These are phyloP conservation scores for Cylindrodendrum hubeiense DNA, from an alignment of 2,329 filamentous ascomycete species.

Conservation along the genomic window DNA sequence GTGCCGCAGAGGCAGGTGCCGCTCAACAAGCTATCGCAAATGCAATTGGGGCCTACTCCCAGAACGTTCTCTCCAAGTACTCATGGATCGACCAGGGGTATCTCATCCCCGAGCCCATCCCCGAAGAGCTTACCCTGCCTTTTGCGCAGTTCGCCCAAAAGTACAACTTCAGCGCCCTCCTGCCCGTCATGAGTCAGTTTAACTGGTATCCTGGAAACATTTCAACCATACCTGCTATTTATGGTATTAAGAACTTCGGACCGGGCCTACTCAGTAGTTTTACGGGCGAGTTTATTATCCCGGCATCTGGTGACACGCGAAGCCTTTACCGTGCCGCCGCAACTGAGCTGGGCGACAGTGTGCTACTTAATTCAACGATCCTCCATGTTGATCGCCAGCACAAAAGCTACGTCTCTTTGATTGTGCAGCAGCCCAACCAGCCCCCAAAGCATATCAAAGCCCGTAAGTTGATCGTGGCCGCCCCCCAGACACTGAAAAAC, in stretches of 20 bases:
- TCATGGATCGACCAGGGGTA: constrained; percentile 39
- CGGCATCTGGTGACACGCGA: constrained; percentile 24
- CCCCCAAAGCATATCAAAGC: constrained; percentile 21
- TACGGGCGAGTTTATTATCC: constrained; percentile 15
- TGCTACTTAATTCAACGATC: constrained; percentile 26
- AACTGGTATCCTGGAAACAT: constrained; percentile 37
- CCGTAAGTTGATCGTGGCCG: constrained; percentile 46
- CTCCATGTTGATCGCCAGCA: constrained; percentile 11
- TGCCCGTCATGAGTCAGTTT: constrained; percentile 27
- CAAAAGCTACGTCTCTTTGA: constrained; percentile 9
- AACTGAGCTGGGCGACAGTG: background rate
- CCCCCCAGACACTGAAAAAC: constrained; percentile 42
- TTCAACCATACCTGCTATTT: constrained; percentile 28
- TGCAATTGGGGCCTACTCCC: constrained; percentile 22
- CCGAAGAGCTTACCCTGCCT: constrained; percentile 31
- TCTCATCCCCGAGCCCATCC: constrained; percentile 28
- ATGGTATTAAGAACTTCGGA: constrained; percentile 37
- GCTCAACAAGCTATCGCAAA: constrained; percentile 5
- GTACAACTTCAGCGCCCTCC: constrained; percentile 29
- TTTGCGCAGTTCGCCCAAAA: constrained; percentile 34
- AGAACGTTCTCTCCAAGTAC: constrained; percentile 31
- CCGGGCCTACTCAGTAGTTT: constrained; percentile 28
- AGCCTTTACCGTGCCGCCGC: constrained; percentile 30
- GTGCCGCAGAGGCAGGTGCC: background rate
- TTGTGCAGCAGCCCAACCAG: constrained; percentile 31